Evolutionary conservation across 208 protist species (phyloP).

Genomic region (Crithidia fasciculata): DNA sequence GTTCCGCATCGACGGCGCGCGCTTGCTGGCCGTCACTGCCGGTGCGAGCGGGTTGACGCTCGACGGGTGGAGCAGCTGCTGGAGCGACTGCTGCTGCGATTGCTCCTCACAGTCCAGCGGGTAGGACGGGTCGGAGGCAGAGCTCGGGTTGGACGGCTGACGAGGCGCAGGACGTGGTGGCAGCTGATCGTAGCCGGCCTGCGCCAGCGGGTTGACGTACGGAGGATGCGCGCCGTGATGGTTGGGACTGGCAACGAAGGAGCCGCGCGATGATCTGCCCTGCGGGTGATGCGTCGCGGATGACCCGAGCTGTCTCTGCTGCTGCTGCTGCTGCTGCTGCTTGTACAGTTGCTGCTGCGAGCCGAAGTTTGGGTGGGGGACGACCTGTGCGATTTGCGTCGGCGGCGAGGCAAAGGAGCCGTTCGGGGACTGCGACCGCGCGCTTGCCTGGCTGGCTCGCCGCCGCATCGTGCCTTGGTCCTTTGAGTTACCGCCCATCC

Average conservation of each 20-base stretch:
- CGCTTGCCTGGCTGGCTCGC: background rate
- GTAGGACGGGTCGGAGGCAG: background rate
- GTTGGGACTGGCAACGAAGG: too few relatives aligned
- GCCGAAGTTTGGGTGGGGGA: background rate
- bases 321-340: slow-evolving; percentile 10
- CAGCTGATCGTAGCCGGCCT: background rate
- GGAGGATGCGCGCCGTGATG: too few relatives aligned
- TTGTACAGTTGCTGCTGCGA: slow-evolving; percentile 4
- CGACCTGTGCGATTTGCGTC: background rate
- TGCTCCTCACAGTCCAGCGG: background rate
- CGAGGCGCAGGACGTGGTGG: background rate
- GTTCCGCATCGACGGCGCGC: too few relatives aligned
- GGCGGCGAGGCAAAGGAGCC: background rate
- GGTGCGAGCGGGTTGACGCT: too few relatives aligned
- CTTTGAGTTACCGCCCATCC: background rate
- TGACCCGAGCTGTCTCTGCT: background rate
- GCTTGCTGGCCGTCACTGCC: too few relatives aligned
- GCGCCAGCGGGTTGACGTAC: background rate
- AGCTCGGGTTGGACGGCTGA: too few relatives aligned
- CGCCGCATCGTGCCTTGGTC: background rate
- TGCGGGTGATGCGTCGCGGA: background rate
- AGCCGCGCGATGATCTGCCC: too few relatives aligned
- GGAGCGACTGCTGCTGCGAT: background rate
- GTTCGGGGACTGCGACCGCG: background rate
- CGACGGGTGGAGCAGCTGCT: too few relatives aligned